Evolutionary conservation across 106 monocot species (phyloP).

Genomic region (Posidonia australis): DNA sequence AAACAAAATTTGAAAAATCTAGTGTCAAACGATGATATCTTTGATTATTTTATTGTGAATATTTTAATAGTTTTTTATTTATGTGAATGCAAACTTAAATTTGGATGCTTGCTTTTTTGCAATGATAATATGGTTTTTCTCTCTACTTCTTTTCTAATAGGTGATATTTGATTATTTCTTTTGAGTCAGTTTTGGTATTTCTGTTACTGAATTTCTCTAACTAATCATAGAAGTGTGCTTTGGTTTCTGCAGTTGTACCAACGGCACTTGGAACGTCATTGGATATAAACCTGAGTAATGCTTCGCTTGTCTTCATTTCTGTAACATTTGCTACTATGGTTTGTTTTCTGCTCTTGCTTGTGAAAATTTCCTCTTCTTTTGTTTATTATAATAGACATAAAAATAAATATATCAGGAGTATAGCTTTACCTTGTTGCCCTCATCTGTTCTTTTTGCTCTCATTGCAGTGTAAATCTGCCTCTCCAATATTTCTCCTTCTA

Average conservation of each 20-base stretch:
- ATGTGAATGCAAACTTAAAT: no score
- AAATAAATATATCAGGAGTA: neutral
- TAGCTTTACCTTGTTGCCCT: neutral
- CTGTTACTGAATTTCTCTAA: neutral
- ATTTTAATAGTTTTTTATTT: no score
- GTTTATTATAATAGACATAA: neutral
- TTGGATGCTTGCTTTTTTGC: no score
- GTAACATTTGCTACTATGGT: conserved; percentile 99
- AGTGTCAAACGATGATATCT: no score
- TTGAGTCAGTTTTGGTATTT: neutral
- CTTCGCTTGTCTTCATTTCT: conserved; percentile 86
- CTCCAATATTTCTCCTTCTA: conserved; percentile 85
- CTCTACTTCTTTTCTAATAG: neutral
- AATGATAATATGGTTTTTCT: neutral
- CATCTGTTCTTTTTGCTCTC: conserved; percentile 22
- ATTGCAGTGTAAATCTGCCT: conserved; percentile 95
- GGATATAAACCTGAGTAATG: conserved; percentile 94
- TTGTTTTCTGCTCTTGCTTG: neutral
- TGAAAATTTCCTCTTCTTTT: conserved; percentile 13
- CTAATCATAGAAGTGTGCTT: conserved; percentile 1
- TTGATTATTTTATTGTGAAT: no score
- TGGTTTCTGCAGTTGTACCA: conserved; percentile 62
- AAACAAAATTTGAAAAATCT: no score
- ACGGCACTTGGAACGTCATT: conserved; percentile 76
- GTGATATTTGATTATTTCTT: neutral